Conservation (phyloP, 176 grass and related monocot species). For the Eragrostis nindensis region DNA sequence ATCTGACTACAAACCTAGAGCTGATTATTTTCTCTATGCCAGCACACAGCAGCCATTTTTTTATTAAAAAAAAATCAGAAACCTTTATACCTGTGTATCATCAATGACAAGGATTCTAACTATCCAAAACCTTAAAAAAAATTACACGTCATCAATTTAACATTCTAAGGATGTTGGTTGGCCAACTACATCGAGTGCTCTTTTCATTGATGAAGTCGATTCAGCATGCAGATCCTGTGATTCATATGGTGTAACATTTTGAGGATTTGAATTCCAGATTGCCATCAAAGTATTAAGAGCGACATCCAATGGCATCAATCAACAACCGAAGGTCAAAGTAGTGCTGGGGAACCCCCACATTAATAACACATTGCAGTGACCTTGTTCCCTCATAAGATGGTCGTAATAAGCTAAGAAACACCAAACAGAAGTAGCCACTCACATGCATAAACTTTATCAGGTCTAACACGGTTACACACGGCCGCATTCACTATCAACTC, state of each 20-base stretch:
- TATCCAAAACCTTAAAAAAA: conserved; percentile 16
- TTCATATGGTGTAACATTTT: background rate
- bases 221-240: background rate
- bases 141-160: background rate
- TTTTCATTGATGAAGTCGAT: background rate
- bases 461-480: background rate
- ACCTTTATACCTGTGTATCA: background rate
- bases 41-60: background rate
- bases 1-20: background rate
- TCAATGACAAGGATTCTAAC: conserved; percentile 26
- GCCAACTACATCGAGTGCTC: conserved; percentile 14
- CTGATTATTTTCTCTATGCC: background rate
- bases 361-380: background rate
- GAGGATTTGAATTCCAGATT: background rate
- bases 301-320: background rate
- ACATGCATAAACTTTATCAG: background rate
- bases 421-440: background rate
- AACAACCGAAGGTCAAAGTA: background rate
- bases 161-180: conserved; percentile 18
- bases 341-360: background rate
- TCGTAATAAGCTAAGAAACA: background rate
- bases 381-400: background rate
- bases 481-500: background rate
- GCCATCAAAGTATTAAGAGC: conserved; percentile 8
- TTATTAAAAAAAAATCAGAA: conserved; percentile 9